Percentiles rank a stretch among this genome's conserved stretches.
Evolutionary conservation across 2,329 filamentous ascomycete genomes (phyloP).

Genomic region (Aspergillus quadricinctus): DNA sequence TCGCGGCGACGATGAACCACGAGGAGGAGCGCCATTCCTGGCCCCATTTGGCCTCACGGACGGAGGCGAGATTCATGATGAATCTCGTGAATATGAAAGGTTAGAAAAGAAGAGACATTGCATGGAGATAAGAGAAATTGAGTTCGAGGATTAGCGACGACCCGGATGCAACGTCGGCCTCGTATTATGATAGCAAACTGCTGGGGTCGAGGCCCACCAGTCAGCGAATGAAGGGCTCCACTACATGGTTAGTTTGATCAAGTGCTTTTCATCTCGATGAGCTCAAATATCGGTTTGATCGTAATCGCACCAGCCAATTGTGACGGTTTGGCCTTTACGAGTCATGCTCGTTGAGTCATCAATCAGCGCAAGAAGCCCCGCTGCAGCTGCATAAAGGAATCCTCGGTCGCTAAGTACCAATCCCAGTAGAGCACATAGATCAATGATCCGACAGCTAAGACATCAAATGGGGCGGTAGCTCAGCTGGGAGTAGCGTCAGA

Average conservation of each 20-base stretch:
- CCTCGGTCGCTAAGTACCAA: too few relatives aligned
- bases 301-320: background rate
- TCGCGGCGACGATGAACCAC: slow-evolving; percentile 18
- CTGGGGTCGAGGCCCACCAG: background rate
- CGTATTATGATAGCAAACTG: background rate
- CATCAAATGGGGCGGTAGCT: background rate
- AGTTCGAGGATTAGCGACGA: background rate
- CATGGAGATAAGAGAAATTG: background rate
- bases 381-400: too few relatives aligned
- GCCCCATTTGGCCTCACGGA: slow-evolving; percentile 11
- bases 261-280: background rate
- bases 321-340: background rate
- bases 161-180: background rate
- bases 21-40: slow-evolving; percentile 21
- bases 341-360: background rate
- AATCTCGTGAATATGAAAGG: background rate
- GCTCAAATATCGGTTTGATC: background rate
- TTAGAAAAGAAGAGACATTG: background rate
- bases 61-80: slow-evolving; percentile 6
- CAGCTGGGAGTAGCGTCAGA: background rate
- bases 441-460: background rate
- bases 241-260: background rate
- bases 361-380: too few relatives aligned
- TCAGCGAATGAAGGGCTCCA: background rate
- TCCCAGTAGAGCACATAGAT: too few relatives aligned